Evolutionary conservation across 495 filamentous ascomycete genomes (phyloP).

Genomic region (Margaritispora aquatica): DNA sequence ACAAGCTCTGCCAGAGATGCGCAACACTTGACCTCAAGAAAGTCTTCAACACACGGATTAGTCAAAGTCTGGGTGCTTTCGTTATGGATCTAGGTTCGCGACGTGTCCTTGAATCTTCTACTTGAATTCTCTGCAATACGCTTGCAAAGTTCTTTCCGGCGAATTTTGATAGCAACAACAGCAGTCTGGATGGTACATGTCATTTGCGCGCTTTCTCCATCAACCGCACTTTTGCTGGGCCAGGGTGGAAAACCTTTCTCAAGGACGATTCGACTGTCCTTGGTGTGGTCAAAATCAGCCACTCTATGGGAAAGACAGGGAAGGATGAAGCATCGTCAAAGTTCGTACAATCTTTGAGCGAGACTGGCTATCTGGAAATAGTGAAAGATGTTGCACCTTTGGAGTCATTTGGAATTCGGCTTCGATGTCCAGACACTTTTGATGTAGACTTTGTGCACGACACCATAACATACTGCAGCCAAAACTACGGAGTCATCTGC

Average conservation of each 20-base stretch:
- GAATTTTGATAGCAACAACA: background rate
- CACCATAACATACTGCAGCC: background rate
- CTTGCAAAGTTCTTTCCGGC: background rate
- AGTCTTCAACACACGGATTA: background rate
- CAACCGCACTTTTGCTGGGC: background rate
- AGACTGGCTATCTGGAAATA: background rate
- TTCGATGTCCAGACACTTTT: background rate
- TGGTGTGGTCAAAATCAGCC: background rate
- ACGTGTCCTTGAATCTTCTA: background rate
- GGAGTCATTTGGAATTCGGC: background rate
- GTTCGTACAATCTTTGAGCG: background rate
- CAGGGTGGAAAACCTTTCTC: background rate
- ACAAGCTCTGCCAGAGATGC: background rate
- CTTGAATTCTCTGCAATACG: background rate
- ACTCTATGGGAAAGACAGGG: background rate
- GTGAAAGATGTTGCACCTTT: background rate
- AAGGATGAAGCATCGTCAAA: background rate
- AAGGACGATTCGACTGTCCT: background rate
- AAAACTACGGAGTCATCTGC: background rate
- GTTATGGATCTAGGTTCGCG: background rate
- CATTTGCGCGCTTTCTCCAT: slow-evolving; percentile 1
- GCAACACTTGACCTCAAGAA: background rate
- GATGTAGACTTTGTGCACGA: background rate
- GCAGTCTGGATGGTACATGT: background rate
- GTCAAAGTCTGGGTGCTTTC: background rate